Evolutionary conservation across 805 yeast species (phyloP), one percentile per base, ranked within the genome.

Genomic region (Metschnikowia arizonensis): DNA sequence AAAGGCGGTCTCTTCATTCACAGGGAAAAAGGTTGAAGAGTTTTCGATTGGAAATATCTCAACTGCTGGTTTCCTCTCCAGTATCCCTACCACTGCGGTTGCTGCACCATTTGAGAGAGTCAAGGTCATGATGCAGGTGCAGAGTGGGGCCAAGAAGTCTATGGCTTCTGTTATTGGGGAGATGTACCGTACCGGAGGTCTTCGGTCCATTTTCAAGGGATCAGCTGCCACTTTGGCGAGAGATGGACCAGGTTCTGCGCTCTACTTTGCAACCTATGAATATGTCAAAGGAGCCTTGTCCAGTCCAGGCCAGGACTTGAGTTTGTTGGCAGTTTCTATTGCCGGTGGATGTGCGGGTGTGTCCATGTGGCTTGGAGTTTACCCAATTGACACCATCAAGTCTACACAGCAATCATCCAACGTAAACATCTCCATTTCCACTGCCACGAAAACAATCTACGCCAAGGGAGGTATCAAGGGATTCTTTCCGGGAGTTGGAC

Each of bases 81-180:
- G 98, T 10, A 76, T 91, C 42, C 99, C 99, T 26, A 91, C 96
- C 7, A 93, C 98, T 1, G 77, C 86, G 42, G 87, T 91, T 15
- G 96, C 97, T n/a, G 97, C 97, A 0, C 99, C 99, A 2, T 89
- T 93, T 56, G 99, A 91, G 68, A 78, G 99, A 55, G 85, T 90
- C 60, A 91, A 91, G 74, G 97, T 93, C 42, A 86, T 91, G 61
- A 74, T 91, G 76, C 99, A 91, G 66, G 76, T 88, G 9, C 85
- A 85, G 59, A 74, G 75, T 19, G 64, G 68, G 11, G 54, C 56
- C 33, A 70, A 69, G 36, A 57, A 73, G 1, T 64, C 78, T n/a
- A 77, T 76, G 76, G 66, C 72, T 11, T 73, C 79, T 25, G 87
- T 84, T 2, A 82, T 89, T 26, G 72, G 70, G 50, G 79, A 80